These are phyloP conservation scores for Suillus subalutaceus DNA, from an alignment of 768 basidiomycete species.

Conservation along the genomic window DNA sequence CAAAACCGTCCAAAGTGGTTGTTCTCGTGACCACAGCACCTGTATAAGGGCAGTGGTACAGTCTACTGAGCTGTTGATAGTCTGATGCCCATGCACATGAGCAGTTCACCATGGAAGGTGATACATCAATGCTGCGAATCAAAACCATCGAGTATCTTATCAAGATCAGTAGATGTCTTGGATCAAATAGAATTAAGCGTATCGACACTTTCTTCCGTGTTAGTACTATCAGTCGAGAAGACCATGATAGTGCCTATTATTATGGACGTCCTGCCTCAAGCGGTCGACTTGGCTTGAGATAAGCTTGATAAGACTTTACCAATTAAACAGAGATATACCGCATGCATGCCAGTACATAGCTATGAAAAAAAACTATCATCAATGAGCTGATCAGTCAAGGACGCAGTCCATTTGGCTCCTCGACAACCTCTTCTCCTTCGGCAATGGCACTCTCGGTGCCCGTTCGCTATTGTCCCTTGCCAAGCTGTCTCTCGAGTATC, in stretches of 20 bases:
- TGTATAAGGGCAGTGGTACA: constrained; percentile 69
- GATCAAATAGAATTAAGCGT: neutral
- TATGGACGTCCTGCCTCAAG: neutral
- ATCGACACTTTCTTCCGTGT: neutral
- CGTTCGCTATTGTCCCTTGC: neutral
- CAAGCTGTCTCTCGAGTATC: neutral
- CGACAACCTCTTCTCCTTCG: neutral
- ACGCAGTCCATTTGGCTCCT: neutral
- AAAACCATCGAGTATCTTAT: constrained; percentile 22
- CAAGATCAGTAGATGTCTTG: neutral
- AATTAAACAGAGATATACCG: neutral
- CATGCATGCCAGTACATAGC: neutral
- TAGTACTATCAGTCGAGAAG: neutral
- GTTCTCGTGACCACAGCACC: constrained; percentile 86
- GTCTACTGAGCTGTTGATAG: constrained; percentile 57
- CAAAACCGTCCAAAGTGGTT: constrained; percentile 68
- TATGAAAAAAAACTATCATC: neutral
- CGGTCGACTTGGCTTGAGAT: neutral
- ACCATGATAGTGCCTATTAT: neutral
- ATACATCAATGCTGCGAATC: constrained; percentile 56
- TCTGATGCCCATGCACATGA: constrained; percentile 85
- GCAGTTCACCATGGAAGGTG: constrained; percentile 74
- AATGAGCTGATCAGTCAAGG: neutral
- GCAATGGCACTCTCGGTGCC: neutral
- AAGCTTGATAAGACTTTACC: neutral